These are phyloP conservation scores for Fraxinus greggii DNA, from an alignment of 305 asterid genomes.

Conservation along the genomic window DNA sequence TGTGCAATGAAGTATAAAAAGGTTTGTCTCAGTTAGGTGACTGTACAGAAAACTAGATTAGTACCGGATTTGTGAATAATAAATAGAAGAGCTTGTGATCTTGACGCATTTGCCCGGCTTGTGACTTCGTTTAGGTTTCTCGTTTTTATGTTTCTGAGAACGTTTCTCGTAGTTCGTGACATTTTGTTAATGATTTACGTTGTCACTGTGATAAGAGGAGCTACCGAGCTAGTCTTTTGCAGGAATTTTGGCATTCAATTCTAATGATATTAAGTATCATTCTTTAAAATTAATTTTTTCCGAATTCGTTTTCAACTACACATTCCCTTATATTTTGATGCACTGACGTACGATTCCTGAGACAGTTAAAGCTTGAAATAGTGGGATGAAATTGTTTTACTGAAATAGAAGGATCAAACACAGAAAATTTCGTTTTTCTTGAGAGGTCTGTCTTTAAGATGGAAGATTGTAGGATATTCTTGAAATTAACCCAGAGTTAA, in stretches of 20 bases:
- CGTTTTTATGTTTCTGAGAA: neutral
- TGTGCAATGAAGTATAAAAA: slow-evolving; percentile 10
- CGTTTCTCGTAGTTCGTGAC: neutral
- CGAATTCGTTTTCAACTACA: neutral
- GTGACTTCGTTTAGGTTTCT: neutral
- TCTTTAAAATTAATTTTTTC: neutral
- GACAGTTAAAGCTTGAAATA: neutral
- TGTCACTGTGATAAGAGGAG: neutral
- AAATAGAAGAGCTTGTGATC: slow-evolving; percentile 1
- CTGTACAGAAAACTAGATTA: slow-evolving; percentile 5
- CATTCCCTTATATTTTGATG: neutral
- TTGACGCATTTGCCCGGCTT: neutral
- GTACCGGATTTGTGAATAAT: neutral
- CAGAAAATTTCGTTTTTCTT: neutral
- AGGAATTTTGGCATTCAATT: neutral
- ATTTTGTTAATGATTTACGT: neutral
- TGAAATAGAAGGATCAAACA: neutral
- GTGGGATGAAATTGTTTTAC: neutral
- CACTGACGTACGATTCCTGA: neutral
- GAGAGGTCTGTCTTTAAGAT: neutral
- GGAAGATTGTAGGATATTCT: neutral
- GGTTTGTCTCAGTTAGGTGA: slow-evolving; percentile 10
- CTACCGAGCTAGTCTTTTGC: neutral
- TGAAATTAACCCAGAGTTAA: neutral
- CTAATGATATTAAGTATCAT: neutral